Base-by-base conservation (phyloP, 352 stramenopile genomes). In the Peronospora belbahrii region DNA sequence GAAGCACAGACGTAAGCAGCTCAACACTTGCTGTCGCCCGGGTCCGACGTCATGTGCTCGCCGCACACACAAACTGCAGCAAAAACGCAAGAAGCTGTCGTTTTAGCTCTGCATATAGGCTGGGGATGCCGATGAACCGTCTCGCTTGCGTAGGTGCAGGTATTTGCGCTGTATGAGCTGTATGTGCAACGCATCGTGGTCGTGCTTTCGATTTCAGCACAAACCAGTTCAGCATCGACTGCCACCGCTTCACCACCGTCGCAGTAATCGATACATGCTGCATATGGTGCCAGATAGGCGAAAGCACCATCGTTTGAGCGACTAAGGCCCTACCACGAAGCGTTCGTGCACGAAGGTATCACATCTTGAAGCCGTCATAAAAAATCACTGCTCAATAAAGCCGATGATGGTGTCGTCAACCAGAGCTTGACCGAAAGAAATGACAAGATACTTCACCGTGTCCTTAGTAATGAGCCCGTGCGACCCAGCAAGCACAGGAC, bases 261-360 rank as follows among this genome's bases (percentile, higher is more conserved):
- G 2, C 3, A 23, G 32, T n/a, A n/a, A 22, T 22, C 6, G 32
- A 20, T 14, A 37, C 13, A 37, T 9, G 32, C 14, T 37, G 14
- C 3, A 14, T 37, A 14, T 37, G 35, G 20, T 51, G 33, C 33
- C 33, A 50, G 1, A 50, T 1, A 2, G 23, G 18, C 2, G 43
- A 42, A 19, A 43, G 14, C 22, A 50, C 28, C 31, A 38, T 14
- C 5, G 43, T 31, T 36, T 51, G 43, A 2, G 41, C 43, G 23
- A 51, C 33, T 13, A 51, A n/a, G 23, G 28, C 9, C 8, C 43
- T 13, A 13, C 43, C 43, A 2, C 30, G 15, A 31, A 51, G 22
- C 23, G 43, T 43, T 7, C 43, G 6, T 4, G 33, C 43, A 15
- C 43, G 14, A n/a, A 22, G 33, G 4, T 51, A 20, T 35, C 35